Percentiles rank a stretch among this genome's conserved stretches.
phyloP scores from a whole-genome alignment of 2,329 filamentous ascomycete species.

The Xylogone sp. region DNA sequence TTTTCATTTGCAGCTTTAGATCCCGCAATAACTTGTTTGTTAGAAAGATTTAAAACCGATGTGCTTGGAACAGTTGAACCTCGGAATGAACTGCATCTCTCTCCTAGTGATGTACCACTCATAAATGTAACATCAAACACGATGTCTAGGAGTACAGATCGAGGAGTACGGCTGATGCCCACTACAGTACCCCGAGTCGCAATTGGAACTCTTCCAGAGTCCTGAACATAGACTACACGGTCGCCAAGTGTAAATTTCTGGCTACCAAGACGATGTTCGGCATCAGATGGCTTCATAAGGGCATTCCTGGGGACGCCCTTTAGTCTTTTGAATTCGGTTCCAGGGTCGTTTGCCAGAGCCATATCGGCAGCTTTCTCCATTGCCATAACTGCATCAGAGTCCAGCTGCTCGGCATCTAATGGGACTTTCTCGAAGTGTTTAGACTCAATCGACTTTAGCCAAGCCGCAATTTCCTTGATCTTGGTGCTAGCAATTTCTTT shows the following conservation, averaged over 20 bases:
- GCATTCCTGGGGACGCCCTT: conserved; percentile 81
- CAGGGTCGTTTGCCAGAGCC: conserved; percentile 46
- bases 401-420: conserved; percentile 91
- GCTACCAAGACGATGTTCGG: conserved; percentile 85
- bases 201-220: conserved; percentile 92
- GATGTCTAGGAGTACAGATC: conserved; percentile 79
- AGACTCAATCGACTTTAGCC: conserved; percentile 88
- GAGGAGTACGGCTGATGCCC: conserved; percentile 84
- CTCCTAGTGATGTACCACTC: conserved; percentile 89
- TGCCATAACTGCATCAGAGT: conserved; percentile 79
- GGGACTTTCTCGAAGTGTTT: conserved; percentile 95
- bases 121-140: conserved; percentile 95
- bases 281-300: conserved; percentile 88
- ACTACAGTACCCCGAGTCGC: conserved; percentile 90
- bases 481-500: conserved; percentile 67
- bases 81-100: conserved; percentile 87
- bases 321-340: conserved; percentile 63
- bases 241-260: conserved; percentile 84
- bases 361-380: conserved; percentile 75
- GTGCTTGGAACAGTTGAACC: conserved; percentile 86
- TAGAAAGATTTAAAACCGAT: conserved; percentile 83
- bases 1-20: conserved; percentile 56
- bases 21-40: conserved; percentile 74
- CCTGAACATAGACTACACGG: conserved; percentile 86
- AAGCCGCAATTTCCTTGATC: conserved; percentile 90